A percentile compares a stretch with the other conserved stretches of the same genome.
Conservation (phyloP, 2,329 filamentous ascomycete species). For the Arachnomyces sp. region DNA sequence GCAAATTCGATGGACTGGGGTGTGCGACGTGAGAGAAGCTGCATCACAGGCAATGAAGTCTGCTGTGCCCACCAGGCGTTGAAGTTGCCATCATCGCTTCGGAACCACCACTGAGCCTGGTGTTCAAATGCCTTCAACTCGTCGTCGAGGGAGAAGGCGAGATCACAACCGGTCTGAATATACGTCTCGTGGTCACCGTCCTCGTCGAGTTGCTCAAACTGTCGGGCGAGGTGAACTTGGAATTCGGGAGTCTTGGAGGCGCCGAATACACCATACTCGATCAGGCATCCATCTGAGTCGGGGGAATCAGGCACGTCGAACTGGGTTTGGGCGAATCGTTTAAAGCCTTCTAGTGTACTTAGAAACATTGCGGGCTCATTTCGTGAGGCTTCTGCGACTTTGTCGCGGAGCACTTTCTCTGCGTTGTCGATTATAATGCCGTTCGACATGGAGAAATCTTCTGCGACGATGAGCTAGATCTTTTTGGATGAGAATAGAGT, state of each 20-base stretch:
- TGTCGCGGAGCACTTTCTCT: constrained; percentile 10
- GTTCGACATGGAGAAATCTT: constrained; percentile 24
- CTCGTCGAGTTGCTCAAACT: constrained; percentile 1
- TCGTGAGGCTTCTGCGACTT: constrained; percentile 7
- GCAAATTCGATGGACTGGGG: not conserved
- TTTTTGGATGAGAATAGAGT: no score
- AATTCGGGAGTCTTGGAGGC: not conserved
- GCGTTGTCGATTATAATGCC: not conserved
- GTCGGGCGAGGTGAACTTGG: not conserved
- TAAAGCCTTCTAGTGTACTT: not conserved
- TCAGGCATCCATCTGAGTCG: constrained; percentile 1
- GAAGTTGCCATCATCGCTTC: not conserved
- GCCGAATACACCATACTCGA: not conserved
- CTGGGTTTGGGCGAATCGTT: constrained; percentile 1
- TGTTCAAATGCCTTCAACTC: not conserved
- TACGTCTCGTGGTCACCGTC: not conserved
- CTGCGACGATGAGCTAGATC: no score
- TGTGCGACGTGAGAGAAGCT: not conserved
- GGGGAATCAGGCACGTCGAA: not conserved
- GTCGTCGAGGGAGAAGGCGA: not conserved
- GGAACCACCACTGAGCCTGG: constrained; percentile 1
- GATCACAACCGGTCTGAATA: constrained; percentile 1
- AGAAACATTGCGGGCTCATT: not conserved
- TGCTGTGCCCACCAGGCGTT: not conserved
- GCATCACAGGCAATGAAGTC: not conserved